Conservation (phyloP, 192 early-diverging fungal species). For the Entrophospora sp. region DNA sequence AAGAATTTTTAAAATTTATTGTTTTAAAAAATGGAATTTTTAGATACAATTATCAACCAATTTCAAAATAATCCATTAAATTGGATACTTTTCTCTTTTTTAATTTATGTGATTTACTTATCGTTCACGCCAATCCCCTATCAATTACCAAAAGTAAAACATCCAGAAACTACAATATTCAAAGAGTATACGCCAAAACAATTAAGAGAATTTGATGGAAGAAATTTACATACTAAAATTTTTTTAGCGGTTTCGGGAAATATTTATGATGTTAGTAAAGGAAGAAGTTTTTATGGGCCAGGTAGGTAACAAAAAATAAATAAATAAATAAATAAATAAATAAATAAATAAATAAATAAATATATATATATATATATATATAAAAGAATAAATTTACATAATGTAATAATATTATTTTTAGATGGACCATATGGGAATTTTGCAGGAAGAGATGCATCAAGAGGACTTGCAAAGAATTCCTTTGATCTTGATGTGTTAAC, state of each 20-base stretch:
- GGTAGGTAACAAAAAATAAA: too few species aligned
- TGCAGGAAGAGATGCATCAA: conserved; percentile 91
- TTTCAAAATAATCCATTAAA: conserved; percentile 52
- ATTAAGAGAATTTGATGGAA: conserved; percentile 65
- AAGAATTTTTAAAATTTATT: too few species aligned
- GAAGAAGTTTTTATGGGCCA: conserved; percentile 85
- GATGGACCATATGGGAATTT: conserved; percentile 93
- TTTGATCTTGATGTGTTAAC: conserved; percentile 71
- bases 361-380: too few species aligned
- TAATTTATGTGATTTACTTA: conserved; percentile 45
- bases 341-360: background rate
- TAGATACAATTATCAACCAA: background rate
- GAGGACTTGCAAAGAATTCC: conserved; percentile 81
- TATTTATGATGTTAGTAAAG: conserved; percentile 83
- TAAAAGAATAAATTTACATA: background rate
- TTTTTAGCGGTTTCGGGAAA: conserved; percentile 76
- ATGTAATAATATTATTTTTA: conserved; percentile 24
- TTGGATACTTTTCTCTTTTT: conserved; percentile 53
- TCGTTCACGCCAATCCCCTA: conserved; percentile 30
- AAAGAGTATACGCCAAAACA: conserved; percentile 72
- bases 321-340: background rate
- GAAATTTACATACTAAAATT: conserved; percentile 50
- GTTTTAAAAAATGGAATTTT: background rate
- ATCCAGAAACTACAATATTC: conserved; percentile 52
- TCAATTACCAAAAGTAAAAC: conserved; percentile 23